phyloP scores from a whole-genome alignment of 768 basidiomycete genomes.

The Mycena haematopus region DNA sequence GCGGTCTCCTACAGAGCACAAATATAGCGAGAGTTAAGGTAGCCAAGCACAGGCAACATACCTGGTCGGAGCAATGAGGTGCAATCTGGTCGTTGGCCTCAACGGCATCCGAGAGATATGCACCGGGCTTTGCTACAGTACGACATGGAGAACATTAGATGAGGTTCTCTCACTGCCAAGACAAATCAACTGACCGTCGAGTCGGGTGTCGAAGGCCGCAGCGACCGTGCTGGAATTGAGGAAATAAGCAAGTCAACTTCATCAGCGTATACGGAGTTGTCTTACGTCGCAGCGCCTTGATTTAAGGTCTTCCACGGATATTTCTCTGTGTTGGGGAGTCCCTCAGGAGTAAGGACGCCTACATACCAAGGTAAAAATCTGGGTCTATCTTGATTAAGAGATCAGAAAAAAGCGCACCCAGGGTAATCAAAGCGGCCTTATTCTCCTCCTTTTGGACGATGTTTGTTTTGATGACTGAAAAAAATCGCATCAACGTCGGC shows the following conservation, averaged over 20 bases:
- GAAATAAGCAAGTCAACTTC: neutral
- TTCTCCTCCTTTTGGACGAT: neutral
- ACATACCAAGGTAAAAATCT: neutral
- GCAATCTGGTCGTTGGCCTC: neutral
- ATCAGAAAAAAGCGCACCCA: neutral
- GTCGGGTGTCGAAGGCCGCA: neutral
- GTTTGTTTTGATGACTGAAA: neutral
- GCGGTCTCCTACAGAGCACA: neutral
- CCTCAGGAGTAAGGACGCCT: neutral
- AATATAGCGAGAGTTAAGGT: neutral
- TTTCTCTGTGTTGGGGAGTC: neutral
- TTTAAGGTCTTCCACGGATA: neutral
- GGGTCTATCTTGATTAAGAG: no score
- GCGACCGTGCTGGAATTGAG: neutral
- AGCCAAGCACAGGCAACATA: neutral
- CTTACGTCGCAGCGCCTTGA: neutral
- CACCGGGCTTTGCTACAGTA: neutral
- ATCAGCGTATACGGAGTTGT: neutral
- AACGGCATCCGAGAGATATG: neutral
- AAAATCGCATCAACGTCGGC: neutral
- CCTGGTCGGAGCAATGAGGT: neutral
- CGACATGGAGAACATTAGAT: neutral
- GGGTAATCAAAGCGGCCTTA: neutral
- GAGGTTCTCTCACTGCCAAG: neutral
- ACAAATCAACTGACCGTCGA: neutral